Percentiles rank a stretch among this genome's conserved stretches.
phyloP scores from a whole-genome alignment of 208 protist genomes.

The Leishmania aethiopica region DNA sequence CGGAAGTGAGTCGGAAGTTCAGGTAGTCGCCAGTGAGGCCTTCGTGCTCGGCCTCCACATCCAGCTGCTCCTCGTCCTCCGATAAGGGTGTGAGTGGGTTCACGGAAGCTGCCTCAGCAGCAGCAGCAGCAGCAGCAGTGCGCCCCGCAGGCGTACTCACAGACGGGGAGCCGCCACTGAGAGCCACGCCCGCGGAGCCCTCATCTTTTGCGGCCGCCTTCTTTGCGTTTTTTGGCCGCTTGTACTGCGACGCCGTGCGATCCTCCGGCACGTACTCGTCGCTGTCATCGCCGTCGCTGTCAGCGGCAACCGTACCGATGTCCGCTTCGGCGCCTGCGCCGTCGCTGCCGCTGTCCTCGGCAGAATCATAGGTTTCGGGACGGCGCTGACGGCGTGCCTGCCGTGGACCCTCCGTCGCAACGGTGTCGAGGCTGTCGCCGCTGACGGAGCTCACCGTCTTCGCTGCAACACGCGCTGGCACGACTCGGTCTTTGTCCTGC shows the following conservation, averaged over 20 bases:
- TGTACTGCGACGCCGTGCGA: slow-evolving; percentile 27
- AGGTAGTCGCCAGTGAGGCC: slow-evolving; percentile 65
- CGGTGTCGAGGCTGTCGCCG: background rate
- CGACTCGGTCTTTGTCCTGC: background rate
- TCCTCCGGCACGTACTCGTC: slow-evolving; percentile 50
- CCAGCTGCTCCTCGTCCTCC: background rate
- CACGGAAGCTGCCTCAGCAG: background rate
- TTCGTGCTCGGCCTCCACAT: slow-evolving; percentile 16
- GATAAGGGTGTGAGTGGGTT: background rate
- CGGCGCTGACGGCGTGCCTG: slow-evolving; percentile 1
- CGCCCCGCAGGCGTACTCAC: background rate
- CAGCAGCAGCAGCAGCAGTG: background rate
- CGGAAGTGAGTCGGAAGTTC: slow-evolving; percentile 28
- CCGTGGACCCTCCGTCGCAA: background rate
- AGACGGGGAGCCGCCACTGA: background rate
- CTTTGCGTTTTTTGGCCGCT: background rate
- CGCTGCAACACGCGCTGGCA: background rate
- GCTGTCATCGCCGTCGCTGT: slow-evolving; percentile 27
- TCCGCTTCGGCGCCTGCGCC: background rate
- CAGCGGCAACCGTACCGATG: background rate
- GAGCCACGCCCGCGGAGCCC: background rate
- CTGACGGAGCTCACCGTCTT: background rate
- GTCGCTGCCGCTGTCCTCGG: slow-evolving; percentile 2
- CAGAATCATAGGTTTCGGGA: slow-evolving; percentile 22
- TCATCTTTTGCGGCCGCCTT: background rate